Base-by-base conservation (phyloP, 2,329 filamentous ascomycete species). In the Pseudogymnoascus sp. region DNA sequence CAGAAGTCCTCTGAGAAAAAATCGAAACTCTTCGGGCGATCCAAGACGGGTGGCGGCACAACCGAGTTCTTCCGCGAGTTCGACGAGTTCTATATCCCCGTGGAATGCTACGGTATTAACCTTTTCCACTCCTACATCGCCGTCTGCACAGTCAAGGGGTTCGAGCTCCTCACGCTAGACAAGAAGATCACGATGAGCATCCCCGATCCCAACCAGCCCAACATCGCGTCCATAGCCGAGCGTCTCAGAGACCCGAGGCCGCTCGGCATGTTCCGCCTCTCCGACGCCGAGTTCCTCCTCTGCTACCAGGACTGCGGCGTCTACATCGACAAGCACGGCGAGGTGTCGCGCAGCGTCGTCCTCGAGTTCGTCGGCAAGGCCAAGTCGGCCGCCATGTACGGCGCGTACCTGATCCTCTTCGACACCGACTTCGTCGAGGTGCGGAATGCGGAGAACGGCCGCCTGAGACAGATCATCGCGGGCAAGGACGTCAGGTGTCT, bases 321-420 rank as follows among this genome's bases (percentile, higher is more conserved):
- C 7, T 99, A 98, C 73, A 90, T 98, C 73, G 96, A 99, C 80
- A 97, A 98, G 77, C 92, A 98, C 76, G 95, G 95, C 69, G 95
- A 99, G 67, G 92, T 99, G 28, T 93, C 88, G 41, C 89, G 96
- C 54, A 92, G 89, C 28, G 91, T 98, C 65, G 93, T 98, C 72
- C 96, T 99, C 92, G 92, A 98, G 74, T 99, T 98, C 75, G 95
- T 96, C n/a, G 95, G 95, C 69, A 93, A 85, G 75, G 95, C 95
- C 1, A 88, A 89, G 67, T 86, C 87, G 11, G 93, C 93, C 1
- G 95, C 92, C 67, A 88, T 98, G 78, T 96, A 92, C 71, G 93
- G 92, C 1, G 89, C 92, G 65, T 98, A 96, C 75, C 84, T 99
- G 4, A 81, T 99, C 6, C 85, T 99, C 4, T 96, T 98, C 78